These are phyloP conservation scores for Candida patagonica DNA, from an alignment of 805 yeast species.

Conservation along the genomic window DNA sequence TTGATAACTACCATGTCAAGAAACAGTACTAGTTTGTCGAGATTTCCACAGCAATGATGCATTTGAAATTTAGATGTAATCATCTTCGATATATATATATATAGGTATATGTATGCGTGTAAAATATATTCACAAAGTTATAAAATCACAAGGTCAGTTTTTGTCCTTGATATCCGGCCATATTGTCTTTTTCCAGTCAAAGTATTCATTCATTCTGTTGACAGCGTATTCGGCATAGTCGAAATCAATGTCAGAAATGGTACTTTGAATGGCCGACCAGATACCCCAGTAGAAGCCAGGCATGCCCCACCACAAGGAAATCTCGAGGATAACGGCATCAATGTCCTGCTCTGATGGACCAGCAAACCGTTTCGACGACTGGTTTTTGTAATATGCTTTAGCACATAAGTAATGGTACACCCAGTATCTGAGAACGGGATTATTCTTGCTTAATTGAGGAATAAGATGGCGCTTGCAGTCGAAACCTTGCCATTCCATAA, in stretches of 20 bases:
- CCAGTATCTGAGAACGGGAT: slow-evolving; percentile 47
- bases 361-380: slow-evolving; percentile 5
- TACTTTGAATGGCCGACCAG: slow-evolving; percentile 71
- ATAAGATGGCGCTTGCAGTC: slow-evolving; percentile 55
- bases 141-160: too few species aligned
- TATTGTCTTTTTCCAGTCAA: slow-evolving; percentile 46
- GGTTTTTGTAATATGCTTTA: slow-evolving; percentile 9
- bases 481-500: slow-evolving; percentile 91
- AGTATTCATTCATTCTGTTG: slow-evolving; percentile 54
- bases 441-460: slow-evolving; percentile 40
- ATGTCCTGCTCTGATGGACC: slow-evolving; percentile 25
- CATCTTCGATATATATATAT: slow-evolving; percentile 1
- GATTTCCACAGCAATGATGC: too few species aligned
- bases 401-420: slow-evolving; percentile 44
- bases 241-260: slow-evolving; percentile 61
- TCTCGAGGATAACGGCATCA: slow-evolving; percentile 43
- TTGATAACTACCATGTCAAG: slow-evolving; percentile 23
- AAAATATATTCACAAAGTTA: background rate
- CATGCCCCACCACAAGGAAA: slow-evolving; percentile 56
- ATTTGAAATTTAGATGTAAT: too few species aligned
- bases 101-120: background rate
- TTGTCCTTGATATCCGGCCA: background rate
- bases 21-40: too few species aligned
- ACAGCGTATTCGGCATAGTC: slow-evolving; percentile 56
- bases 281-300: slow-evolving; percentile 84